Conservation (phyloP, 2,329 filamentous ascomycete species). For the Penicillium sp. region DNA sequence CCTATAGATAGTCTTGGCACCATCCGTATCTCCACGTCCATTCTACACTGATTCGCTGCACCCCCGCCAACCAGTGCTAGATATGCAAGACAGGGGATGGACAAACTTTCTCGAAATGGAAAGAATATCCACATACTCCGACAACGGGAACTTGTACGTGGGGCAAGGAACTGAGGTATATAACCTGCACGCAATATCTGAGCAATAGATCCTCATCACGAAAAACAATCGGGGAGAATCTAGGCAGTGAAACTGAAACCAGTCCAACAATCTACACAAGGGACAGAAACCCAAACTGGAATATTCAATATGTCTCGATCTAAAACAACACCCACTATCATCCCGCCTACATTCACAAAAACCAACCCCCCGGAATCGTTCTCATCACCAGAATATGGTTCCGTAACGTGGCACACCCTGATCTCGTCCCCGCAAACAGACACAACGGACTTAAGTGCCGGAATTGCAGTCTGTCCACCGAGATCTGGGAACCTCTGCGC, state of each 20-base stretch:
- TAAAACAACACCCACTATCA: slow-evolving; percentile 8
- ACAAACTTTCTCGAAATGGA: neutral
- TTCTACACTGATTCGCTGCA: neutral
- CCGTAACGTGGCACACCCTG: slow-evolving; percentile 46
- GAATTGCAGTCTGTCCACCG: slow-evolving; percentile 42
- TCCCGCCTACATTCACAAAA: slow-evolving; percentile 12
- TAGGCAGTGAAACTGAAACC: neutral
- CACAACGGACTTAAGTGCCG: slow-evolving; percentile 42
- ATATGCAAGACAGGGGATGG: neutral
- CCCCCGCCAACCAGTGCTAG: neutral
- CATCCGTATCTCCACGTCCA: neutral
- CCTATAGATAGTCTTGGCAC: neutral
- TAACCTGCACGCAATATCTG: neutral
- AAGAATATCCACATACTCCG: neutral
- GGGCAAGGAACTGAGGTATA: neutral
- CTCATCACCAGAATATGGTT: slow-evolving; percentile 10
- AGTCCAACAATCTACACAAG: too few species aligned
- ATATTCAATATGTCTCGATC: too few species aligned
- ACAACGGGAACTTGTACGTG: neutral
- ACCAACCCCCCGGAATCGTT: slow-evolving; percentile 22
- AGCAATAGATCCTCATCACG: neutral
- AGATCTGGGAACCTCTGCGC: slow-evolving; percentile 39
- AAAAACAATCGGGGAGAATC: too few species aligned
- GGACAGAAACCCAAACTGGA: too few species aligned
- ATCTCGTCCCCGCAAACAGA: slow-evolving; percentile 40